Evolutionary conservation across 257 asterid genomes (phyloP).

Genomic region (Galeopsis tetrahit): DNA sequence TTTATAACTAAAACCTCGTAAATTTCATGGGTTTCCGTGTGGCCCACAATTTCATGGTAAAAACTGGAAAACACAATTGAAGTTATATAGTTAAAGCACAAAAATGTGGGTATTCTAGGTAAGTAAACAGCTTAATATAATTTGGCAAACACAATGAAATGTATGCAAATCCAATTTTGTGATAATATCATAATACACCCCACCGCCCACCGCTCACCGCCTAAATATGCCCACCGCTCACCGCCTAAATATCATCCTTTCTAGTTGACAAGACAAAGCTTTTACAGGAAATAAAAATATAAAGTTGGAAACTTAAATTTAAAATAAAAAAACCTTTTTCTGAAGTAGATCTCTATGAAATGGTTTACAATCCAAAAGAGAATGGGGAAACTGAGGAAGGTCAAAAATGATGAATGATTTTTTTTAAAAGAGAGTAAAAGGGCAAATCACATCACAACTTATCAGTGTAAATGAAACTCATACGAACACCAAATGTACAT

Average conservation of each 20-base stretch:
- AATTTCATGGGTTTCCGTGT: not conserved
- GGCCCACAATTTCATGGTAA: not conserved
- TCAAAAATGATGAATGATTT: not conserved
- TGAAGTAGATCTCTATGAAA: not conserved
- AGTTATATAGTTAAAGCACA: not conserved
- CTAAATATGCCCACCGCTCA: no score
- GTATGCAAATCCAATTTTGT: constrained; percentile 5
- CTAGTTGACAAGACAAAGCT: not conserved
- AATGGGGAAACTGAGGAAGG: not conserved
- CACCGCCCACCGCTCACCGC: not conserved
- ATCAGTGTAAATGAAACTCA: not conserved
- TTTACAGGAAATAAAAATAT: not conserved
- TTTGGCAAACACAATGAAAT: not conserved
- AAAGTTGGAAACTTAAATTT: not conserved
- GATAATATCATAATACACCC: not conserved
- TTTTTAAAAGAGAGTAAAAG: not conserved
- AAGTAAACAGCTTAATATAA: not conserved
- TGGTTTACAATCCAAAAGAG: not conserved
- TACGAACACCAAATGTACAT: not conserved
- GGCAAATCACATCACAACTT: not conserved
- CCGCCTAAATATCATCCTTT: not conserved
- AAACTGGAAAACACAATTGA: not conserved
- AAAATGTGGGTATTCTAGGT: not conserved
- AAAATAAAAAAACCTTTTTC: not conserved
- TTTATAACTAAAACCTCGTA: not conserved